A percentile compares a stretch with the other conserved stretches of the same genome.
Evolutionary conservation across 2,329 filamentous ascomycete species (phyloP).

Genomic region (Lachnellula occidentalis): DNA sequence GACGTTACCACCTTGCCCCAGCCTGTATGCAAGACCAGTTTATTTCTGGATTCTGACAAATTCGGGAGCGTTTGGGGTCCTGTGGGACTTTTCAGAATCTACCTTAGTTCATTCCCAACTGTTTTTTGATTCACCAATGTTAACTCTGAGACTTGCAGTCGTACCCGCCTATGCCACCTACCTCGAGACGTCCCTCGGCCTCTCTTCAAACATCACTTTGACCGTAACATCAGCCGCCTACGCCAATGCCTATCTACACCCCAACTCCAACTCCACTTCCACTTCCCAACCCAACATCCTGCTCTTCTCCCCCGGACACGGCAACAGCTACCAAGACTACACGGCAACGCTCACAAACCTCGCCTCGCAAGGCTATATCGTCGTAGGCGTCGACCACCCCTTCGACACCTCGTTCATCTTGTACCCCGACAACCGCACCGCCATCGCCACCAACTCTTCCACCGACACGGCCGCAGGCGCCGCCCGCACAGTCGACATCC

Average conservation of each 20-base stretch:
- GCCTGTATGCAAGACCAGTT: conserved; percentile 13
- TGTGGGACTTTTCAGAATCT: no score
- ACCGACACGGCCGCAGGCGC: not conserved
- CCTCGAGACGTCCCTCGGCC: conserved; percentile 13
- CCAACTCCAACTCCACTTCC: not conserved
- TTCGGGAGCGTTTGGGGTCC: no score
- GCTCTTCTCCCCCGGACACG: conserved; percentile 29
- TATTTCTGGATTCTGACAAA: no score
- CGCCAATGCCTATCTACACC: conserved; percentile 5
- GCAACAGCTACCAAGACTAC: conserved; percentile 25
- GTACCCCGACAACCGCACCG: conserved; percentile 21
- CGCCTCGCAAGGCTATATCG: conserved; percentile 21
- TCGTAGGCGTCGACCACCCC: conserved; percentile 30
- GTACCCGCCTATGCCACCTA: conserved; percentile 26
- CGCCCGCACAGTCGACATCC: not conserved
- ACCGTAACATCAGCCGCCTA: conserved; percentile 18
- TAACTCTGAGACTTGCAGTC: conserved; percentile 1
- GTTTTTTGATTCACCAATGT: no score
- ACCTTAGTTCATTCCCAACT: no score
- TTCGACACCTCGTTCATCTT: conserved; percentile 28
- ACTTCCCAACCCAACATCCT: conserved; percentile 18
- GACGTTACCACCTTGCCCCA: conserved; percentile 4
- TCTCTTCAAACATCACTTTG: conserved; percentile 26
- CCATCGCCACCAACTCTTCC: not conserved
- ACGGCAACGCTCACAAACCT: not conserved